These are phyloP conservation scores for Coniochaeta hoffmannii DNA, from an alignment of 2,329 filamentous ascomycete species.

Conservation along the genomic window DNA sequence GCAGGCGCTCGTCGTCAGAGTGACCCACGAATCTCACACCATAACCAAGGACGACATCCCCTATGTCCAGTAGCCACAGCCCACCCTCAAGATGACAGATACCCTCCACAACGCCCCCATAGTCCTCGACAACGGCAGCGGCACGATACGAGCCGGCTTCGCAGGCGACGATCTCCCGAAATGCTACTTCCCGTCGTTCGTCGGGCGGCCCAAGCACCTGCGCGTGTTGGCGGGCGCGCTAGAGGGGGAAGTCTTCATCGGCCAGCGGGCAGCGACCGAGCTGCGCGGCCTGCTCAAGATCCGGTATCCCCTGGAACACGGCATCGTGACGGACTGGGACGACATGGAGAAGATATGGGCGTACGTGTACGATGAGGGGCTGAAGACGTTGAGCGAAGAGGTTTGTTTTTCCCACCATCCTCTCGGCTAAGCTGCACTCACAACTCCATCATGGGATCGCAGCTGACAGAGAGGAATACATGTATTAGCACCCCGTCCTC, in stretches of 20 bases:
- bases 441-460: too few relatives aligned
- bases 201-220: conserved; percentile 90
- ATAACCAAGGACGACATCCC: not conserved
- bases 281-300: conserved; percentile 92
- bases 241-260: conserved; percentile 96
- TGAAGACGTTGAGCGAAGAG: conserved; percentile 97
- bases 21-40: not conserved
- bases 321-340: conserved; percentile 98
- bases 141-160: conserved; percentile 94
- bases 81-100: conserved; percentile 39
- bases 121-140: conserved; percentile 97
- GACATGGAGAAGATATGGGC: conserved; percentile 99
- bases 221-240: conserved; percentile 92
- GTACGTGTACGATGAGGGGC: conserved; percentile 89
- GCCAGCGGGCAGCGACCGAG: conserved; percentile 79
- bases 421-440: too few relatives aligned
- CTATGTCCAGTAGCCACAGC: not conserved
- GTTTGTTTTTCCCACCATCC: conserved; percentile 35
- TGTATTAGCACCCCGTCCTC: conserved; percentile 77
- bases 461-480: conserved; percentile 4
- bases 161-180: conserved; percentile 93
- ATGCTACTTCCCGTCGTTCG: conserved; percentile 95
- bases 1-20: too few relatives aligned
- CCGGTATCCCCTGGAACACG: conserved; percentile 89
- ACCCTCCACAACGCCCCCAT: conserved; percentile 93